Conservation (phyloP, 345 rosid species). For the Corchorus olitorius region DNA sequence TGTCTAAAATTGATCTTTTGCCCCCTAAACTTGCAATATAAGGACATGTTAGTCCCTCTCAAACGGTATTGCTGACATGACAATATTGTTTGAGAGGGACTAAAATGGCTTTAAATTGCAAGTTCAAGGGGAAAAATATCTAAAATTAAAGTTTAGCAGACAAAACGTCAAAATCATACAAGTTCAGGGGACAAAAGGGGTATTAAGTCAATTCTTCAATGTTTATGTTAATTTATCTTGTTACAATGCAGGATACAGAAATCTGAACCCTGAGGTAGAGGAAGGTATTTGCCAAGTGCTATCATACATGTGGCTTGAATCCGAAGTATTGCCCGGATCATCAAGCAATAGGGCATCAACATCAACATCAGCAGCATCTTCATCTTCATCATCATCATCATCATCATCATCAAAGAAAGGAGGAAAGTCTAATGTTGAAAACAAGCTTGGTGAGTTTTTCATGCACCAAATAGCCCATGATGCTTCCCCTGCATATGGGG, state of each 20-base stretch:
- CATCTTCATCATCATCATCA: conserved; percentile 55
- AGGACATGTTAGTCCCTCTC: no score
- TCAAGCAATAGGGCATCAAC: conserved; percentile 53
- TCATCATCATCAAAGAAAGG: conserved; percentile 73
- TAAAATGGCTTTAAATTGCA: no score
- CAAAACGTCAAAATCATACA: no score
- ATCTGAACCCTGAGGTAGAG: conserved; percentile 88
- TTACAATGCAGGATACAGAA: conserved; percentile 58
- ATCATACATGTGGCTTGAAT: conserved; percentile 94
- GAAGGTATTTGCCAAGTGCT: conserved; percentile 97
- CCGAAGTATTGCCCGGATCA: conserved; percentile 75
- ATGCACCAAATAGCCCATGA: conserved; percentile 84
- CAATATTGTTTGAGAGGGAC: no score
- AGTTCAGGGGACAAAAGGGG: no score
- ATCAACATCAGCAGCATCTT: conserved; percentile 51
- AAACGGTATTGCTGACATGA: no score
- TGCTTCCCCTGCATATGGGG: conserved; percentile 86
- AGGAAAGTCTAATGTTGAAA: conserved; percentile 61
- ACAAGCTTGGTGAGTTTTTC: conserved; percentile 86
- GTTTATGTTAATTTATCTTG: not conserved
- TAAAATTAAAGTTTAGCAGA: no score
- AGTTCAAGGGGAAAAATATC: no score
- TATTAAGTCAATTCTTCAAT: not conserved
- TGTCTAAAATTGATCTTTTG: no score
- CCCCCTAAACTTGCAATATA: no score